Conservation (phyloP, 140 eudicot species). For the Ambrosia hybrid region DNA sequence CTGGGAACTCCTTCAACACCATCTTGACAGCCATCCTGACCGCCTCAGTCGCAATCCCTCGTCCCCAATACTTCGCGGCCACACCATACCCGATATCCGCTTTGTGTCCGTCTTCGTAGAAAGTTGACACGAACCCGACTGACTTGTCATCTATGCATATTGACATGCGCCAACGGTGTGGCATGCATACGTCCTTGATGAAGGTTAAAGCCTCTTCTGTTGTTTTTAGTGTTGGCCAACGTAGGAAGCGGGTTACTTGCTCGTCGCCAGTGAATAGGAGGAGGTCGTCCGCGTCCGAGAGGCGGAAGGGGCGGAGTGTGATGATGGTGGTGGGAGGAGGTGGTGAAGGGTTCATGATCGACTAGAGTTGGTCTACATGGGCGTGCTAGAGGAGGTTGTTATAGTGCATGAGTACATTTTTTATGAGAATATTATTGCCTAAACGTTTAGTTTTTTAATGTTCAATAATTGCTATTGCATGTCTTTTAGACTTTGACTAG, state of each 20-base stretch:
- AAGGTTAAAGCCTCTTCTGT: constrained; percentile 40
- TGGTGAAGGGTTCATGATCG: constrained; percentile 14
- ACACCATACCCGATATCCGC: constrained; percentile 39
- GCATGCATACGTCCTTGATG: constrained; percentile 41
- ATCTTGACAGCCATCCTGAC: constrained; percentile 34
- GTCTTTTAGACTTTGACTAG: not conserved
- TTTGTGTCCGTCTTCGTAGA: constrained; percentile 25
- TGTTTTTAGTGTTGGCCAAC: constrained; percentile 41
- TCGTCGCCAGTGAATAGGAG: constrained; percentile 41
- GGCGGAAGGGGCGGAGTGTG: constrained; percentile 41
- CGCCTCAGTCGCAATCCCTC: constrained; percentile 39
- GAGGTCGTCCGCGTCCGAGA: constrained; percentile 40
- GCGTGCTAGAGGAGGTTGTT: not conserved
- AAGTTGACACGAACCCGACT: constrained; percentile 33
- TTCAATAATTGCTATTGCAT: not conserved
- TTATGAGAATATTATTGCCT: not conserved
- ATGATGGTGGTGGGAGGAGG: constrained; percentile 20
- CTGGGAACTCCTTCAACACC: constrained; percentile 33
- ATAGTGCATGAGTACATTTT: not conserved
- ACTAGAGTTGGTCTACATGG: not conserved
- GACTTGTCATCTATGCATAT: constrained; percentile 44
- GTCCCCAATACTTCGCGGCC: constrained; percentile 42
- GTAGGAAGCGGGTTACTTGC: constrained; percentile 27
- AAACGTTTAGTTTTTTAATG: not conserved
- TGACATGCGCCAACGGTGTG: constrained; percentile 48